phyloP scores from a whole-genome alignment of 2,329 filamentous ascomycete genomes.

The Arthrobotrys musiformis region DNA sequence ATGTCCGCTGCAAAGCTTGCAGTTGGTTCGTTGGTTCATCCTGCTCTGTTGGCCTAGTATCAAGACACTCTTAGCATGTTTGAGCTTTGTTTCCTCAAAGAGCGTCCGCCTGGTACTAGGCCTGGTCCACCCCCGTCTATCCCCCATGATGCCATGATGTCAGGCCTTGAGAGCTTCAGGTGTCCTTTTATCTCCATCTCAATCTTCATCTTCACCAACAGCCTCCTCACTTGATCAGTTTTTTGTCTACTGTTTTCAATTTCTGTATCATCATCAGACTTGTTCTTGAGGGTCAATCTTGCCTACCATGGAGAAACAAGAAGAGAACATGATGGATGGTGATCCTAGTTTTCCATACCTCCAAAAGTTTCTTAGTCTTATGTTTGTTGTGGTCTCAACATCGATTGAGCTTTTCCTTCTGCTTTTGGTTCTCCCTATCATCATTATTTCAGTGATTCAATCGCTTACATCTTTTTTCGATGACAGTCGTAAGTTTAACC shows the following conservation, averaged over 20 bases:
- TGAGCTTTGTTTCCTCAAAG: neutral
- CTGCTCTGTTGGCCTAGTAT: neutral
- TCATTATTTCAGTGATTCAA: neutral
- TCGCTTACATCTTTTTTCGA: slow-evolving; percentile 23
- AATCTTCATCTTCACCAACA: neutral
- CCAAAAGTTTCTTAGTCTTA: neutral
- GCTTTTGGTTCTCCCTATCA: neutral
- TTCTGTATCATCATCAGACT: too few relatives aligned
- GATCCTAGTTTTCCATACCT: neutral
- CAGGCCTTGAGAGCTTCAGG: neutral
- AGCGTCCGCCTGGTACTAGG: neutral
- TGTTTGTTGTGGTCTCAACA: neutral
- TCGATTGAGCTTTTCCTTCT: neutral
- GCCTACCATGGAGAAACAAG: neutral
- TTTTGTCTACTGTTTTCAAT: too few relatives aligned
- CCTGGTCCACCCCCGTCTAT: neutral
- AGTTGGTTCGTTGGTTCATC: neutral
- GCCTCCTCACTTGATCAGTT: neutral
- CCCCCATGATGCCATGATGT: too few relatives aligned
- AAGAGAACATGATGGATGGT: neutral
- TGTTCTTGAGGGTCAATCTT: too few relatives aligned
- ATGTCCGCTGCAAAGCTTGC: slow-evolving; percentile 26
- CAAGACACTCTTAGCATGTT: neutral
- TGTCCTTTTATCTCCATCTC: neutral
- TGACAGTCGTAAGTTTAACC: slow-evolving; percentile 53